These are phyloP conservation scores for Phytophthora vignae DNA, from an alignment of 352 stramenopile genomes.

Conservation along the genomic window DNA sequence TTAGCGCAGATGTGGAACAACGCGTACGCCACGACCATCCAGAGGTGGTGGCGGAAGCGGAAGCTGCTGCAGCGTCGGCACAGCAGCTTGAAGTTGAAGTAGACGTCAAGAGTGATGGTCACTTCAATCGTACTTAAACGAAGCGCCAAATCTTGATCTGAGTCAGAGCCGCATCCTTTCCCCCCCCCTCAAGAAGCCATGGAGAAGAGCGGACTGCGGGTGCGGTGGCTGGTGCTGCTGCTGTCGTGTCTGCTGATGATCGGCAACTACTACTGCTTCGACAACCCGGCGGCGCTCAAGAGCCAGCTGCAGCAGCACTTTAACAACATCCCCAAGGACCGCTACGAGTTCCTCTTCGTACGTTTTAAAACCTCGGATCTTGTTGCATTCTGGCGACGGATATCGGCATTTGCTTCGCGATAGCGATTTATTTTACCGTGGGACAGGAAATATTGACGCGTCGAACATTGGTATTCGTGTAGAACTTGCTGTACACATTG, in stretches of 20 bases:
- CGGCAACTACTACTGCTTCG: conserved; percentile 93
- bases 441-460: background rate
- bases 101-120: conserved; percentile 9
- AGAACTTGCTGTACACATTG: conserved; percentile 94
- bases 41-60: conserved; percentile 59
- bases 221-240: conserved; percentile 89
- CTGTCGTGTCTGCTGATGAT: conserved; percentile 91
- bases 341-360: conserved; percentile 88
- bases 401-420: background rate
- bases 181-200: conserved; percentile 18
- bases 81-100: conserved; percentile 11
- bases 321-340: conserved; percentile 69
- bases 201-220: conserved; percentile 76
- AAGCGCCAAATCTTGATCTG: conserved; percentile 16
- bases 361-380: conserved; percentile 11
- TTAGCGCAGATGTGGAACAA: conserved; percentile 75
- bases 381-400: background rate
- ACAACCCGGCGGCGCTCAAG: conserved; percentile 90
- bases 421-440: background rate
- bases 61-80: conserved; percentile 3
- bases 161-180: conserved; percentile 20
- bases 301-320: conserved; percentile 90
- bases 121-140: conserved; percentile 35
- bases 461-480: conserved; percentile 8
- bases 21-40: conserved; percentile 74